Evolutionary conservation across 192 early-diverging fungal genomes (phyloP).

Genomic region (Coemansia sp.): DNA sequence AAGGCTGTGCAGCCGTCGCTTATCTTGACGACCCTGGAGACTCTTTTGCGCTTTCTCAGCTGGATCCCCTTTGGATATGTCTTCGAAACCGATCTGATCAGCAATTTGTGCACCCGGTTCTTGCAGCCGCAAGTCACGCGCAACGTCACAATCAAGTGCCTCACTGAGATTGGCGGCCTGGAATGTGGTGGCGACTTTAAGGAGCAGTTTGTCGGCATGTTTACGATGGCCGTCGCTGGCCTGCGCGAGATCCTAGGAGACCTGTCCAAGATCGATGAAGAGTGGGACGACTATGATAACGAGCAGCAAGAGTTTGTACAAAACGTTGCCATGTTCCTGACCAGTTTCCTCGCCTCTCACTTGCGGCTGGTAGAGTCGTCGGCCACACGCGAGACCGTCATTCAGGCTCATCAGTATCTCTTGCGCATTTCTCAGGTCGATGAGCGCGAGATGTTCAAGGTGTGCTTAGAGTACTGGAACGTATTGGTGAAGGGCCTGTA

Average conservation of each 20-base stretch:
- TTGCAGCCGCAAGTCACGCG: slow-evolving; percentile 83
- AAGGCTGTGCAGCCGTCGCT: slow-evolving; percentile 87
- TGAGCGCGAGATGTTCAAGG: slow-evolving; percentile 98
- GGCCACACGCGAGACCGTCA: slow-evolving; percentile 59
- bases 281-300: slow-evolving; percentile 81
- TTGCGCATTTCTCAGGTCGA: slow-evolving; percentile 89
- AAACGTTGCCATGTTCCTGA: slow-evolving; percentile 91
- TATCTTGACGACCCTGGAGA: slow-evolving; percentile 90
- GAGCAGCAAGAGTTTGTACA: slow-evolving; percentile 97
- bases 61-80: slow-evolving; percentile 99
- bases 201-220: slow-evolving; percentile 86
- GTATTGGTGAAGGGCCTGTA: slow-evolving; percentile 87
- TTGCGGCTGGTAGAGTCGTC: slow-evolving; percentile 67
- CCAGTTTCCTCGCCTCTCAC: slow-evolving; percentile 82
- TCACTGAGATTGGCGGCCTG: slow-evolving; percentile 95
- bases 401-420: slow-evolving; percentile 87
- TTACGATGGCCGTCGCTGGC: slow-evolving; percentile 73
- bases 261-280: slow-evolving; percentile 69
- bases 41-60: slow-evolving; percentile 92
- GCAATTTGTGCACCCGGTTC: slow-evolving; percentile 78
- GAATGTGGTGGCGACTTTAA: slow-evolving; percentile 78
- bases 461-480: slow-evolving; percentile 97
- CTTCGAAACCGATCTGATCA: slow-evolving; percentile 93
- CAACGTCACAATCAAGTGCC: slow-evolving; percentile 93
- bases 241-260: slow-evolving; percentile 49